Base-by-base conservation (phyloP, 2,329 filamentous ascomycete species). In the Cercospora brassicicola region DNA sequence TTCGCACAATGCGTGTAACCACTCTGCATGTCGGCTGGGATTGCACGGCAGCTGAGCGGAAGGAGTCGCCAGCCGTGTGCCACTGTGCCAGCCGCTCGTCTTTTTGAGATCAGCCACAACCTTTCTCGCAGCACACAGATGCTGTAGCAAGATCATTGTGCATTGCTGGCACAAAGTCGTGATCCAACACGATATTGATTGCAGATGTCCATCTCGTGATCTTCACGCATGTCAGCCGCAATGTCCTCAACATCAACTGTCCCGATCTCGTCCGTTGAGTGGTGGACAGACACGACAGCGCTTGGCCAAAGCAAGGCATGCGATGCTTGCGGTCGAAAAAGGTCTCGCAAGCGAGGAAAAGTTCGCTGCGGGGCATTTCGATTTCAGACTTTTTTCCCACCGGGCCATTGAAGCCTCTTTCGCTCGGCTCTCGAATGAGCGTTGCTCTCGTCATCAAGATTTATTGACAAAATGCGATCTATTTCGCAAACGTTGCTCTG, bases 1-100 rank as follows among this genome's bases (percentile, higher is more conserved):
- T 26, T 65, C 59, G 63, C 39, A 68, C 63, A 68, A 66, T 66
- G 51, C 39, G 63, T 68, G 67, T 60, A 53, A 68, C 61, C 57
- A 28, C 45, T 45, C 45, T 31, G 30, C 59, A 36, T 59, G 51
- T 59, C 55, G 48, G 65, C 57, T 26, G n/a, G 56, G 36, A 56
- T 56, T 23, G 55, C 51, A 42, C 66, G 48, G 62, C 62, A 53
- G 57, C 57, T 53, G 36, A 33, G 33, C 56, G 26, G n/a, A 39
- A 39, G 56, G 36, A 65, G 23, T 53, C 57, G 63, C 56, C 55
- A 45, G 62, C 28, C 18, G 59, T 20, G 51, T 48, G 65, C 53
- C 28, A 67, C 60, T 42, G 42, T 51, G 48, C 48, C 48, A 28
- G 48, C 48, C 23, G 48, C 26, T 65, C 57, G 42, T 68, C 57